A percentile compares a stretch with the other conserved stretches of the same genome.
Conservation (phyloP, 164 flowering plant species). For the Akebia trifoliata region DNA sequence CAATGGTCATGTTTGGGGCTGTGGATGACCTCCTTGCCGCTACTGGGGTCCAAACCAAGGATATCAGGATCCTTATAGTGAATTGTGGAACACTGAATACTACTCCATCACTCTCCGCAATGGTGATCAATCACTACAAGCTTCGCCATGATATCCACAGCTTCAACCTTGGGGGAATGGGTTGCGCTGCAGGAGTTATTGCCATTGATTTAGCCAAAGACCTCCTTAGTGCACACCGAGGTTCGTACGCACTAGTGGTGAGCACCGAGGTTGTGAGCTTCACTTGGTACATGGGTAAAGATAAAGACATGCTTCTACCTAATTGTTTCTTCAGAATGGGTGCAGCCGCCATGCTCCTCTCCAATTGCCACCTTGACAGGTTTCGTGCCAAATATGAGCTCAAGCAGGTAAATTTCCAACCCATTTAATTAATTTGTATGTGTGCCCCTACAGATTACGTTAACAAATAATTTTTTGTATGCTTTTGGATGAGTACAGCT, state of each 20-base stretch:
- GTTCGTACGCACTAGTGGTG: conserved; percentile 58
- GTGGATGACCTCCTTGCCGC: conserved; percentile 43
- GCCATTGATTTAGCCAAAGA: conserved; percentile 67
- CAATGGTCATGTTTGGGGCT: conserved; percentile 51
- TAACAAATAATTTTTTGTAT: no score
- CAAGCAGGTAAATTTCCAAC: conserved; percentile 32
- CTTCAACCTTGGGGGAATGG: conserved; percentile 83
- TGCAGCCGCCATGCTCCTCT: conserved; percentile 60
- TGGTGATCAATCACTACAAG: conserved; percentile 69
- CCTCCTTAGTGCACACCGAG: conserved; percentile 40
- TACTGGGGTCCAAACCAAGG: conserved; percentile 36
- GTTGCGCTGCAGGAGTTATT: conserved; percentile 59
- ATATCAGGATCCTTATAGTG: conserved; percentile 50
- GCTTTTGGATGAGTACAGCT: no score
- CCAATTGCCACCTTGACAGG: conserved; percentile 40
- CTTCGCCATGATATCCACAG: conserved; percentile 38
- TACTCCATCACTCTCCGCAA: conserved; percentile 67
- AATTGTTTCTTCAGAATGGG: conserved; percentile 86
- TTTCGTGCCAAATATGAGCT: conserved; percentile 66
- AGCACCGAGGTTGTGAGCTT: conserved; percentile 53
- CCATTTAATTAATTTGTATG: neutral
- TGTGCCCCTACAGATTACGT: no score
- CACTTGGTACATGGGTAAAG: conserved; percentile 58
- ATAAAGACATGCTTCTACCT: conserved; percentile 50
- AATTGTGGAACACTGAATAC: conserved; percentile 59